Evolutionary conservation across 805 yeast species (phyloP).

Genomic region (Wickerhamia fluorescens): DNA sequence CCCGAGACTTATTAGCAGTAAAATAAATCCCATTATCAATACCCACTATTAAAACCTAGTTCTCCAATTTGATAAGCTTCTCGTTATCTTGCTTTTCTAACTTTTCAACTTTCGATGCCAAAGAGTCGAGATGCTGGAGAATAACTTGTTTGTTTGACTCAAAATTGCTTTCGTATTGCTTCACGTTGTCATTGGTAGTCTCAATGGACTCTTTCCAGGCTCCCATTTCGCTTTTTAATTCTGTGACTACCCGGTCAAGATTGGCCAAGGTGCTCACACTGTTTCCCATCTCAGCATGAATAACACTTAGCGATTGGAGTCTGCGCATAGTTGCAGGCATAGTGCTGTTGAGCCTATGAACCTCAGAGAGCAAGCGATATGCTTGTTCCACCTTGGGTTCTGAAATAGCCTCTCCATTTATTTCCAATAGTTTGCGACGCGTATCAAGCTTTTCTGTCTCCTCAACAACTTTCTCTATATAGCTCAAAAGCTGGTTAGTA

Average conservation of each 20-base stretch:
- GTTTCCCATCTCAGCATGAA: slow-evolving; percentile 27
- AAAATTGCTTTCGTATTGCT: slow-evolving; percentile 14
- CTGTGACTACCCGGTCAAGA: slow-evolving; percentile 21
- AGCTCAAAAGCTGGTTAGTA: slow-evolving; percentile 16
- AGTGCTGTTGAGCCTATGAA: slow-evolving; percentile 14
- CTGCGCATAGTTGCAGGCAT: slow-evolving; percentile 23
- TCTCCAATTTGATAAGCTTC: neutral
- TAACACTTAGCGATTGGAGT: slow-evolving; percentile 23
- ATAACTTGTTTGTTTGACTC: slow-evolving; percentile 17
- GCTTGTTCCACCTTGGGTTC: too few species aligned
- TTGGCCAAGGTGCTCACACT: slow-evolving; percentile 16
- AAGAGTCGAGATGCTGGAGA: slow-evolving; percentile 5
- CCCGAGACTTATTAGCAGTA: too few species aligned
- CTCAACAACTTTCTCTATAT: slow-evolving; percentile 16
- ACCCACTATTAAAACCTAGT: too few species aligned
- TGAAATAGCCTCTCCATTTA: slow-evolving; percentile 3
- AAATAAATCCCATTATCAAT: too few species aligned
- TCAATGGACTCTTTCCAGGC: slow-evolving; percentile 24
- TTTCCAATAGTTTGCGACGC: slow-evolving; percentile 6
- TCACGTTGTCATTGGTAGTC: slow-evolving; percentile 16
- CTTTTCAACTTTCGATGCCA: slow-evolving; percentile 1
- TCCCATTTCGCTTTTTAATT: slow-evolving; percentile 18
- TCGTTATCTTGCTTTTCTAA: neutral
- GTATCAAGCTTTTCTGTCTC: slow-evolving; percentile 20
- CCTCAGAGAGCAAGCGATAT: too few species aligned